Base-by-base conservation (phyloP, 805 yeast genomes). In the Allodekkera sacchari region DNA sequence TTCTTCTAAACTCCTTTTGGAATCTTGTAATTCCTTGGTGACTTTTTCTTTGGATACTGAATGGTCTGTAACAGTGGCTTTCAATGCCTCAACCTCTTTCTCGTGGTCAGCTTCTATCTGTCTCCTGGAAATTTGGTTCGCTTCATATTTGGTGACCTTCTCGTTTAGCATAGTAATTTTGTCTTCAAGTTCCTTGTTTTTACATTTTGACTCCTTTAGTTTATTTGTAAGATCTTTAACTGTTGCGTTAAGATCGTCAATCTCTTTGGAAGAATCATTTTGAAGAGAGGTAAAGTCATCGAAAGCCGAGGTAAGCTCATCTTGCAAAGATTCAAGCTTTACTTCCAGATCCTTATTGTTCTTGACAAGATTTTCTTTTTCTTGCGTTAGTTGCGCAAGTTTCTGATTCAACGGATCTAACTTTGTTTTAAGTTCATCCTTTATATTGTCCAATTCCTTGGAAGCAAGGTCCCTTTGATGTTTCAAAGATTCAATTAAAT, bases 241-340 rank as follows among this genome's bases (percentile, higher is more conserved):
- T 20, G 51, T 50, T 4, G 45, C 37, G 2, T 71, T 71, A 12
- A 73, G 47, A 1, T 40, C 39, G 3, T 44, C 39, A 14, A 41
- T 27, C 17, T 51, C 48, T 9, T 36, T 41, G 4, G 39, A 16
- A 4, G 48, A 32, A 25, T 48, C 47, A 6, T 39, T 39, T 31
- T 49, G 48, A 6, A 50, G 22, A 3, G 28, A 22, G 11, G 44
- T 36, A 23, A 43, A 43, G 14, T 41, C 42, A 14, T 48, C 47
- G 21, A 35, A 42, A 3, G 47, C 39, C 7, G 41, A 33, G 14
- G 43, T 45, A 18, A 49, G 27, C 13, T 48, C 47, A 14, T 48
- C 42, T 19, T 47, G 42, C 13, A 45, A 28, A 0, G 30, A 22
- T 4, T 33, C 34, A 6, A 36, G 17, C 18, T 42, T 40, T 2